These are phyloP conservation scores for Acorus calamus DNA, from an alignment of 106 monocot genomes.

Conservation along the genomic window DNA sequence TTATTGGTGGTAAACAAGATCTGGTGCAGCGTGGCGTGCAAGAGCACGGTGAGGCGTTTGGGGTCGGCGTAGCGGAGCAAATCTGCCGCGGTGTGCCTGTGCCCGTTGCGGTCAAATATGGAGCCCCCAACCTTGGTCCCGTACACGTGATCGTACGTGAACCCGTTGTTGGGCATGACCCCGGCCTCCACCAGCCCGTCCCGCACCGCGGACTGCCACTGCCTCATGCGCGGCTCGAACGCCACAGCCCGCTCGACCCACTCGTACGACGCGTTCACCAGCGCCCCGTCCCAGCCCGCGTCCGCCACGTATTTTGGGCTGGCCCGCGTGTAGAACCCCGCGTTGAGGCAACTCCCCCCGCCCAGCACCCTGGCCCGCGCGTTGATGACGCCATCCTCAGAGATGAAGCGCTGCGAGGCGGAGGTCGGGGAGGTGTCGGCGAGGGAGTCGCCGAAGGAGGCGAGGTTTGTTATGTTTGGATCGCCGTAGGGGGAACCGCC, in stretches of 20 bases:
- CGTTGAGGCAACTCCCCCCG: slow-evolving; percentile 62
- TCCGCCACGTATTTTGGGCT: slow-evolving; percentile 18
- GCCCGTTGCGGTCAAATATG: slow-evolving; percentile 38
- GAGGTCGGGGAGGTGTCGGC: slow-evolving; percentile 44
- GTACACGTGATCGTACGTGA: slow-evolving; percentile 50
- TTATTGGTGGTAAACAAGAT: neutral
- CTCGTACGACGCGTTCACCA: slow-evolving; percentile 42
- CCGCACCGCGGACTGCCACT: slow-evolving; percentile 58
- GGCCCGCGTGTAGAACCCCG: slow-evolving; percentile 63
- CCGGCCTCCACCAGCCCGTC: slow-evolving; percentile 59
- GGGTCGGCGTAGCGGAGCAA: slow-evolving; percentile 19
- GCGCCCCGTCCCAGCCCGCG: slow-evolving; percentile 37
- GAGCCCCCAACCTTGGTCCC: slow-evolving; percentile 67
- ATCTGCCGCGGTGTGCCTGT: slow-evolving; percentile 31
- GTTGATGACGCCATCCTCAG: slow-evolving; percentile 56
- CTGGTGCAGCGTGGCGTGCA: slow-evolving; percentile 36
- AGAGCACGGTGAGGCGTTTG: slow-evolving; percentile 22
- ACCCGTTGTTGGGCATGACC: slow-evolving; percentile 52
- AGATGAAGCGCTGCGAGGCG: slow-evolving; percentile 52
- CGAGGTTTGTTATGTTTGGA: slow-evolving; percentile 36
- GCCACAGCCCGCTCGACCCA: slow-evolving; percentile 49
- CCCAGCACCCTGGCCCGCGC: slow-evolving; percentile 57
- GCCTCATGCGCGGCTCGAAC: slow-evolving; percentile 31
- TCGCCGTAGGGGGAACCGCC: slow-evolving; percentile 58
- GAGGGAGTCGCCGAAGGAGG: slow-evolving; percentile 42